These are phyloP conservation scores for Penicillium sp. DNA, from an alignment of 2,329 filamentous ascomycete genomes.

Conservation along the genomic window DNA sequence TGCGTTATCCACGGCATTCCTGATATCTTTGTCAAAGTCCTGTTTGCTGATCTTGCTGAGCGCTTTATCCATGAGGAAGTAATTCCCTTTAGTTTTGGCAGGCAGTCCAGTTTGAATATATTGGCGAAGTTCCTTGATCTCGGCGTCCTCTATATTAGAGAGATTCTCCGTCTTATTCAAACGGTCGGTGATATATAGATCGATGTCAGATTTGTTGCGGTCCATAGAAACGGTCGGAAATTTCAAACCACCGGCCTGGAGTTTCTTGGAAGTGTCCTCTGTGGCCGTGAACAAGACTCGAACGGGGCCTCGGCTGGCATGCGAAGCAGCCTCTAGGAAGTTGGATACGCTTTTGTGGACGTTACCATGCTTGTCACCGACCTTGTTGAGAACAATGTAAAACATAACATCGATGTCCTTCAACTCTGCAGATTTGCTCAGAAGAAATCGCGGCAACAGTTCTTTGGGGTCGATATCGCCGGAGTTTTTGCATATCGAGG, in stretches of 20 bases:
- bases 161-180: constrained; percentile 31
- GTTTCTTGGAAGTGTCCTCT: neutral
- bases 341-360: constrained; percentile 1
- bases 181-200: constrained; percentile 25
- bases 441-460: constrained; percentile 5
- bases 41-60: constrained; percentile 31
- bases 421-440: constrained; percentile 4
- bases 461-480: constrained; percentile 6
- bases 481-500: neutral
- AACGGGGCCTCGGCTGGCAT: neutral
- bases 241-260: neutral
- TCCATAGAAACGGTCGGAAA: neutral
- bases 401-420: constrained; percentile 8
- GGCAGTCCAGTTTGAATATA: constrained; percentile 27
- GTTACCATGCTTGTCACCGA: constrained; percentile 1
- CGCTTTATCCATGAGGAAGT: constrained; percentile 29
- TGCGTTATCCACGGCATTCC: constrained; percentile 29
- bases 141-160: constrained; percentile 20
- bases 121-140: constrained; percentile 23
- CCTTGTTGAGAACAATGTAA: constrained; percentile 13
- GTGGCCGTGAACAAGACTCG: constrained; percentile 10
- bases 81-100: constrained; percentile 29
- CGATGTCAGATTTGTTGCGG: neutral
- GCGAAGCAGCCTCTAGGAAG: neutral
- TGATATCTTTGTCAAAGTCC: constrained; percentile 30